phyloP scores from a whole-genome alignment of 805 yeast genomes.

The Sungouiella thailandica region DNA sequence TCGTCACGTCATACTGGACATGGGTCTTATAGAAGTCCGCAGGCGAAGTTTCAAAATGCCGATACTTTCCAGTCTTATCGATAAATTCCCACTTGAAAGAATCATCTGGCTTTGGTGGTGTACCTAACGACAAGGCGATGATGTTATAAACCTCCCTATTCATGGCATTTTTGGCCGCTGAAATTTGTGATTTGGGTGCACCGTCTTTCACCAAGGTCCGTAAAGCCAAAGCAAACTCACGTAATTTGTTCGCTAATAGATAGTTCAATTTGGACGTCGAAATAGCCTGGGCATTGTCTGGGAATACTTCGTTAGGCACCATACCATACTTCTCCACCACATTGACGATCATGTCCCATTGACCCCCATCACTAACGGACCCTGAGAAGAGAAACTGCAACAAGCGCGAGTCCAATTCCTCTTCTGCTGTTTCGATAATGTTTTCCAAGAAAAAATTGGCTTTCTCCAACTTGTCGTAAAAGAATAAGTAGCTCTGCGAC shows the following conservation, averaged over 20 bases:
- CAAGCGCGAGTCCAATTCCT: conserved; percentile 64
- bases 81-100: conserved; percentile 68
- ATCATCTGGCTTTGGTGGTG: conserved; percentile 72
- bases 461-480: conserved; percentile 83
- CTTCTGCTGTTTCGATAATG: conserved; percentile 61
- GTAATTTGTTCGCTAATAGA: conserved; percentile 60
- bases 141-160: conserved; percentile 62
- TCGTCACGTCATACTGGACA: conserved; percentile 47
- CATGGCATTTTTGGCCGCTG: conserved; percentile 33
- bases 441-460: conserved; percentile 77
- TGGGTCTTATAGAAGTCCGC: conserved; percentile 54
- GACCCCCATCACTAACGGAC: conserved; percentile 84
- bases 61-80: conserved; percentile 63
- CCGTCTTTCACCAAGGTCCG: conserved; percentile 46
- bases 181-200: conserved; percentile 35
- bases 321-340: conserved; percentile 75
- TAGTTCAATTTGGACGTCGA: conserved; percentile 54
- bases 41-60: conserved; percentile 57
- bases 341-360: conserved; percentile 78
- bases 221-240: conserved; percentile 72
- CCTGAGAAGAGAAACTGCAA: conserved; percentile 59
- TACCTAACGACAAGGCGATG: conserved; percentile 65
- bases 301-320: conserved; percentile 69
- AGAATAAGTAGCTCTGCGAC: conserved; percentile 74
- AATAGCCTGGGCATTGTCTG: conserved; percentile 59